phyloP scores from a whole-genome alignment of 2,329 filamentous ascomycete species.

The Xylariales sp. region DNA sequence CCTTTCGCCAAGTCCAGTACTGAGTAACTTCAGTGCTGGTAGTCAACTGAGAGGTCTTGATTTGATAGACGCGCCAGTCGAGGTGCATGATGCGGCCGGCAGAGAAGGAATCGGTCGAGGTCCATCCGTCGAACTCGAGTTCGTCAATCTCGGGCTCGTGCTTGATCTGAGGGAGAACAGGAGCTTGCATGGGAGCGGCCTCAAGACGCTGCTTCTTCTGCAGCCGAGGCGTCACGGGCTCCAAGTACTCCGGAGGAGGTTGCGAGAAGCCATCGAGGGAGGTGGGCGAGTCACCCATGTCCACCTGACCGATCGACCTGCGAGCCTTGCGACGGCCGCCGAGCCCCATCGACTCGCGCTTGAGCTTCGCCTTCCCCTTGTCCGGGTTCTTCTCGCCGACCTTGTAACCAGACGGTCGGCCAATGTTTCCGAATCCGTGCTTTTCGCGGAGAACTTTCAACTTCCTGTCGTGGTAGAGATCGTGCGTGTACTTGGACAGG shows the following conservation, averaged over 20 bases:
- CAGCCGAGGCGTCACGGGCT: constrained; percentile 21
- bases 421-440: constrained; percentile 54
- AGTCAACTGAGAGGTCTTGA: constrained; percentile 44
- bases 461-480: constrained; percentile 54
- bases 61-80: constrained; percentile 49
- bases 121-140: constrained; percentile 41
- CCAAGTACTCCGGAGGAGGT: constrained; percentile 16
- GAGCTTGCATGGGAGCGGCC: constrained; percentile 4
- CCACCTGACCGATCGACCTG: constrained; percentile 25
- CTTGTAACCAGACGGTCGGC: constrained; percentile 42
- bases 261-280: constrained; percentile 10
- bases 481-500: constrained; percentile 44
- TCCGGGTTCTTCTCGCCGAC: constrained; percentile 33
- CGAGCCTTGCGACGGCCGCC: constrained; percentile 19
- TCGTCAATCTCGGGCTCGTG: constrained; percentile 24
- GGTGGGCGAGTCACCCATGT: constrained; percentile 17
- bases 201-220: constrained; percentile 26
- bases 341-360: constrained; percentile 16
- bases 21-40: constrained; percentile 45
- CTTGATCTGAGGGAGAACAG: no score
- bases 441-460: constrained; percentile 43
- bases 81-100: constrained; percentile 36
- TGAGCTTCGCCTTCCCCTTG: constrained; percentile 22
- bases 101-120: constrained; percentile 47
- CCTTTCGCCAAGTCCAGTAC: constrained; percentile 49